phyloP scores from a whole-genome alignment of 805 yeast species.

The Kazachstania africana region DNA sequence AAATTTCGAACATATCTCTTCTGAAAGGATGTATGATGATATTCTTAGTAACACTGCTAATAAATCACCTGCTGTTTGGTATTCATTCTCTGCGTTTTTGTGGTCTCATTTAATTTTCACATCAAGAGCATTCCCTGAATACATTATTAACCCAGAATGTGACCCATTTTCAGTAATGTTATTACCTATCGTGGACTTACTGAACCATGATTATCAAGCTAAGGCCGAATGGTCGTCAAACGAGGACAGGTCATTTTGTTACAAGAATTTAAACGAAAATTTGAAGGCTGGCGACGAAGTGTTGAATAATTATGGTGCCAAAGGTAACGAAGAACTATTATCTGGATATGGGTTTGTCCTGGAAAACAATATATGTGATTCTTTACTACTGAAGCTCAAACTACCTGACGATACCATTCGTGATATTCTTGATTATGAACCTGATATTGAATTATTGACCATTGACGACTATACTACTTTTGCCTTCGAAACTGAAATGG shows the following conservation, averaged over 20 bases:
- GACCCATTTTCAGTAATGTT: constrained; percentile 44
- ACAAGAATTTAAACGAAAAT: constrained; percentile 6
- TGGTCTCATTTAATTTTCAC: constrained; percentile 68
- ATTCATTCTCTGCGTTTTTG: constrained; percentile 51
- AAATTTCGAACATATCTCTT: constrained; percentile 5
- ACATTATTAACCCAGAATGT: constrained; percentile 26
- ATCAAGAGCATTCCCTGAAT: constrained; percentile 73
- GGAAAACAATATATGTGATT: constrained; percentile 46
- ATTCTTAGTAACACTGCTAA: constrained; percentile 9
- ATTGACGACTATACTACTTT: constrained; percentile 31
- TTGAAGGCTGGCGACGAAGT: constrained; percentile 35
- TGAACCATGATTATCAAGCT: constrained; percentile 58
- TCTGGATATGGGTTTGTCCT: constrained; percentile 52
- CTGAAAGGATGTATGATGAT: constrained; percentile 10
- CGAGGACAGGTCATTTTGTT: constrained; percentile 42
- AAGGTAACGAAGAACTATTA: constrained; percentile 78
- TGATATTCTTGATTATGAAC: constrained; percentile 23
- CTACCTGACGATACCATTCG: constrained; percentile 22
- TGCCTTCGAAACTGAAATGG: constrained; percentile 22
- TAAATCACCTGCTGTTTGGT: constrained; percentile 34
- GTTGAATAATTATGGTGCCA: constrained; percentile 78
- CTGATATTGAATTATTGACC: constrained; percentile 29
- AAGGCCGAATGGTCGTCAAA: constrained; percentile 55
- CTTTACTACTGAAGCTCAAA: constrained; percentile 51
- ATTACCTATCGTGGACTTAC: constrained; percentile 64